Conservation (phyloP, 2,329 filamentous ascomycete species). For the Penicillium sp. region DNA sequence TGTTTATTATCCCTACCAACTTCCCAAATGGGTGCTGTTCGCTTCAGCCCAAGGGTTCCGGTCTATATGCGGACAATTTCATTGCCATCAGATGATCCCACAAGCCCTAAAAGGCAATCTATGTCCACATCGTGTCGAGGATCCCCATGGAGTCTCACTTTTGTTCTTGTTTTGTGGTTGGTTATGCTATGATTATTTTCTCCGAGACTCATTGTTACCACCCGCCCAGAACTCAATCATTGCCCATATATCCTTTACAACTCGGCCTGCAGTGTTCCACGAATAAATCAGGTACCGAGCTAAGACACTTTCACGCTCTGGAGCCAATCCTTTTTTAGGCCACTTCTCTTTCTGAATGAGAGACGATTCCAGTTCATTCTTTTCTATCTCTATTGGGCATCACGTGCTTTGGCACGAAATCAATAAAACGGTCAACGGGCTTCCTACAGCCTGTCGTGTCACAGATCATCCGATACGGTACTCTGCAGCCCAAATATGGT, state of each 20-base stretch:
- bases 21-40: neutral
- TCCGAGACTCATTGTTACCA: slow-evolving; percentile 12
- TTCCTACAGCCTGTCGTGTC: slow-evolving; percentile 9
- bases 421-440: slow-evolving; percentile 9
- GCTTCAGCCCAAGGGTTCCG: neutral
- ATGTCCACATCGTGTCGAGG: neutral
- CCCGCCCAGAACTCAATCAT: slow-evolving; percentile 16
- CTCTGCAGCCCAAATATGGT: slow-evolving; percentile 10
- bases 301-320: slow-evolving; percentile 3
- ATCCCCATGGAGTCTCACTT: neutral
- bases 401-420: slow-evolving; percentile 7
- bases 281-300: slow-evolving; percentile 24
- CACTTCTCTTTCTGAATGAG: neutral
- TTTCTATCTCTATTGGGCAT: neutral
- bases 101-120: slow-evolving; percentile 1
- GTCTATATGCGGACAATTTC: neutral
- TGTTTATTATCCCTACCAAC: neutral
- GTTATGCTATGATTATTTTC: slow-evolving; percentile 1
- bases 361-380: neutral
- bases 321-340: neutral
- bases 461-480: slow-evolving; percentile 10
- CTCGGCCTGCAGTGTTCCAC: slow-evolving; percentile 17
- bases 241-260: slow-evolving; percentile 9
- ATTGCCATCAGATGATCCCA: slow-evolving; percentile 10
- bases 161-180: neutral